Percentiles rank a stretch among this genome's conserved stretches.
phyloP scores from a whole-genome alignment of 73 alveolate genomes.

The Paramecium bursaria region DNA sequence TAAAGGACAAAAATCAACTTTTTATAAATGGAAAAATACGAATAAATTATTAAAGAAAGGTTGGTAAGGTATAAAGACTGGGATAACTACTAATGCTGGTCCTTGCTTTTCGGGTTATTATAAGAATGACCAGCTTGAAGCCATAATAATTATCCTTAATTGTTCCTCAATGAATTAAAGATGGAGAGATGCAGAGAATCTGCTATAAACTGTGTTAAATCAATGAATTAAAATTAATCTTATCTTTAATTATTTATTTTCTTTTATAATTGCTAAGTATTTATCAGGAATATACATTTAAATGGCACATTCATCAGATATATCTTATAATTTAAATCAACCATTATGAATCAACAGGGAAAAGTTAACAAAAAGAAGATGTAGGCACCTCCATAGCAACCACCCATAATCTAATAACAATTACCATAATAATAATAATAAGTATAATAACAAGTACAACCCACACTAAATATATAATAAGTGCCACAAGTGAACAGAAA shows the following conservation, averaged over 20 bases:
- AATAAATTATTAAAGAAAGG: slow-evolving; percentile 88
- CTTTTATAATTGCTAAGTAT: too few species aligned
- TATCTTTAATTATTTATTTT: too few species aligned
- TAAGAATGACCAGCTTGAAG: slow-evolving; percentile 72
- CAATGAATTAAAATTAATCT: slow-evolving; percentile 1
- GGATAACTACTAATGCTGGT: slow-evolving; percentile 93
- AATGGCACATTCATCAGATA: too few species aligned
- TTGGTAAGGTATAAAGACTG: slow-evolving; percentile 91
- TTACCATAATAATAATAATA: neutral
- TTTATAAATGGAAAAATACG: slow-evolving; percentile 83
- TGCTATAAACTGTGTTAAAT: slow-evolving; percentile 77
- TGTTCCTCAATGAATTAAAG: slow-evolving; percentile 87
- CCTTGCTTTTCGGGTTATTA: slow-evolving; percentile 79
- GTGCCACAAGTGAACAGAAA: neutral
- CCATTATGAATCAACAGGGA: too few species aligned
- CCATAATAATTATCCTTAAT: slow-evolving; percentile 80
- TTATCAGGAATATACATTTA: too few species aligned
- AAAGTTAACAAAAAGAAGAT: too few species aligned
- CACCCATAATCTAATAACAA: neutral
- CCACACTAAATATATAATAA: neutral
- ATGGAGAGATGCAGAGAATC: slow-evolving; percentile 86
- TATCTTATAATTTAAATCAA: too few species aligned
- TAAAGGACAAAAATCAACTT: slow-evolving; percentile 55
- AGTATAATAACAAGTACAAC: neutral
- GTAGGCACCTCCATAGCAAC: neutral